These are phyloP conservation scores for Citrus reticulata DNA, from an alignment of 345 rosid genomes.

Conservation along the genomic window DNA sequence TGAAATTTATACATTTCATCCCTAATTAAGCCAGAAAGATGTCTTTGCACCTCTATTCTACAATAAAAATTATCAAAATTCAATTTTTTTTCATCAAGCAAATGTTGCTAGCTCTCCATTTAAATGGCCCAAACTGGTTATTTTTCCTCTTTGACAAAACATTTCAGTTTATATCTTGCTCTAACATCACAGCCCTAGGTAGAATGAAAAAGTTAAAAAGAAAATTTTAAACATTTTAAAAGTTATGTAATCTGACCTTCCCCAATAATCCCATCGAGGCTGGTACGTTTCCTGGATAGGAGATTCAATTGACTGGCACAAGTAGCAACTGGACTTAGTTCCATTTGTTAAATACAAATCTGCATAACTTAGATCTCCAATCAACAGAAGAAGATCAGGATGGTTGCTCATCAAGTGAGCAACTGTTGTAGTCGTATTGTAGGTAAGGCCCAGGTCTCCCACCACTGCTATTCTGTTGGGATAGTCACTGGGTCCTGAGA, in stretches of 20 bases:
- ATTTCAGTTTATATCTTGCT: not conserved
- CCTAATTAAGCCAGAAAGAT: not conserved
- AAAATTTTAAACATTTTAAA: not conserved
- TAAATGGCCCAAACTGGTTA: not conserved
- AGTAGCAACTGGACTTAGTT: slow-evolving; percentile 47
- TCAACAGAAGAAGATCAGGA: slow-evolving; percentile 77
- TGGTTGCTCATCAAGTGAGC: slow-evolving; percentile 56
- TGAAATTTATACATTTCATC: not conserved
- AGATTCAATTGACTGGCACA: slow-evolving; percentile 29
- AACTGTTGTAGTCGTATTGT: slow-evolving; percentile 65
- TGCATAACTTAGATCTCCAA: slow-evolving; percentile 81
- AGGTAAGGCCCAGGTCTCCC: slow-evolving; percentile 86
- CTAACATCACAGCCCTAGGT: not conserved
- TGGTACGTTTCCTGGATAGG: slow-evolving; percentile 62
- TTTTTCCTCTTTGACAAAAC: not conserved
- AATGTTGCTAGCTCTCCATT: not conserved
- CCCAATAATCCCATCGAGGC: slow-evolving; percentile 99
- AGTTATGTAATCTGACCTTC: slow-evolving; percentile 48
- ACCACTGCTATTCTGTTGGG: slow-evolving; percentile 68
- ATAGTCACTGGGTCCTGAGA: slow-evolving; percentile 41
- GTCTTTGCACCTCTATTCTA: not conserved
- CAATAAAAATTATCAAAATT: not conserved
- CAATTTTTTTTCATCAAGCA: not conserved
- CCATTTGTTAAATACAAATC: slow-evolving; percentile 68
- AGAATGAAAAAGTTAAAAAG: not conserved